Percentiles rank a stretch among this genome's conserved stretches.
These are phyloP conservation scores for Calocybe gambosa DNA, from an alignment of 1,284 basidiomycete genomes.

Conservation along the genomic window DNA sequence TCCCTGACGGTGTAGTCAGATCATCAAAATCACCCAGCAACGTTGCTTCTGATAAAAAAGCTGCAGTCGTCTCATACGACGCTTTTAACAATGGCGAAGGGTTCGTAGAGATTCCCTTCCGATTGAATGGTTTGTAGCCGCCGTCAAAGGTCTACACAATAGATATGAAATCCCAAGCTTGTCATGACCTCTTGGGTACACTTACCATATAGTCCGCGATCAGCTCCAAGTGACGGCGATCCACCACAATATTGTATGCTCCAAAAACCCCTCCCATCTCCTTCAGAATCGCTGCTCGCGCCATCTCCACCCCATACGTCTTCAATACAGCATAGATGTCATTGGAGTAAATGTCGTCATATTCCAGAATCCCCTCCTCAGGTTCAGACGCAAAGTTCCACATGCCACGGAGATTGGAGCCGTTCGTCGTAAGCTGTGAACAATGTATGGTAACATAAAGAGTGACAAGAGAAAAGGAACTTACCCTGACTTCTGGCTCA, in stretches of 20 bases:
- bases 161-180: neutral
- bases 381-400: constrained; percentile 78
- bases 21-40: constrained; percentile 94
- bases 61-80: constrained; percentile 95
- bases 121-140: constrained; percentile 96
- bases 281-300: constrained; percentile 83
- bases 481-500: constrained; percentile 45
- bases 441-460: neutral
- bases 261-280: constrained; percentile 93
- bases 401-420: constrained; percentile 88
- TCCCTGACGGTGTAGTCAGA: constrained; percentile 82
- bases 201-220: constrained; percentile 99
- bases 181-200: constrained; percentile 6
- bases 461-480: constrained; percentile 13
- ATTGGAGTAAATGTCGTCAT: constrained; percentile 87
- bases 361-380: constrained; percentile 69
- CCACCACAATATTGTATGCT: constrained; percentile 97
- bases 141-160: constrained; percentile 84
- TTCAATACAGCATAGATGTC: constrained; percentile 91
- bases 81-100: constrained; percentile 95
- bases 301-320: constrained; percentile 97
- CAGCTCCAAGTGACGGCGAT: constrained; percentile 90
- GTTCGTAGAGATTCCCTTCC: constrained; percentile 88
- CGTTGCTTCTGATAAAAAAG: constrained; percentile 92
- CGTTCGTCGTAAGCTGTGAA: constrained; percentile 72